Base-by-base conservation (phyloP, 805 yeast species). In the Sugiyamaella boreocaroliniensis region DNA sequence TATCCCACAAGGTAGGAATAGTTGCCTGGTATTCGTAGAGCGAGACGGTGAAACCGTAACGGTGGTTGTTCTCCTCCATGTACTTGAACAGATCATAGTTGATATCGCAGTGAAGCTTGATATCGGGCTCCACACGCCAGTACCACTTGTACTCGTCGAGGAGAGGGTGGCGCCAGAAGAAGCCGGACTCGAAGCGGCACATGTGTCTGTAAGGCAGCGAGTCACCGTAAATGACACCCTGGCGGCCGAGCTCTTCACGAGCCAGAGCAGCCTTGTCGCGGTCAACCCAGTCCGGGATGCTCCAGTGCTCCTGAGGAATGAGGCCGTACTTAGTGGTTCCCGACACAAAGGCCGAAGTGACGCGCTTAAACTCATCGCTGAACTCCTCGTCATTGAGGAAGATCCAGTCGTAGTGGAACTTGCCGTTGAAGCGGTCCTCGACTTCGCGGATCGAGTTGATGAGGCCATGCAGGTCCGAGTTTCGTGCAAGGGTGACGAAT, bases 81-180 rank as follows among this genome's bases (percentile, higher is more conserved):
- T 75, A 86, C 69, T 81, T 78, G 78, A 88, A 88, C 11, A 86
- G 71, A 65, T 88, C 96, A 68, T 85, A 85, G 61, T 82, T 81
- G 54, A 89, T 73, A 66, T 87, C 88, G 72, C 96, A 89, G 69
- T 71, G 79, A 57, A 86, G 76, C 65, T 79, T 77, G 61, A 83
- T 80, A 60, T 79, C 84, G 12, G 96, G 96, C 71, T 89, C 97
- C 40, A 89, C 90, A 69, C 96, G 82, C 97, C 96, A 89, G 75
- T 87, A 88, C 78, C 85, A 89, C 63, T 84, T 86, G 76, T 83
- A 89, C 22, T 81, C 79, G 55, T 74, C 71, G 68, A 89, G 64
- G 48, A 82, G 69, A 49, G 78, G 79, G 65, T 86, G 88, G 66
- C 84, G 76, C 78, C 82, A 88, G 73, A 88, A 85, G 67, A 84